A percentile compares a stretch with the other conserved stretches of the same genome.
Conservation (phyloP, 2,329 filamentous ascomycete genomes). For the Fusarium nematophilum region DNA sequence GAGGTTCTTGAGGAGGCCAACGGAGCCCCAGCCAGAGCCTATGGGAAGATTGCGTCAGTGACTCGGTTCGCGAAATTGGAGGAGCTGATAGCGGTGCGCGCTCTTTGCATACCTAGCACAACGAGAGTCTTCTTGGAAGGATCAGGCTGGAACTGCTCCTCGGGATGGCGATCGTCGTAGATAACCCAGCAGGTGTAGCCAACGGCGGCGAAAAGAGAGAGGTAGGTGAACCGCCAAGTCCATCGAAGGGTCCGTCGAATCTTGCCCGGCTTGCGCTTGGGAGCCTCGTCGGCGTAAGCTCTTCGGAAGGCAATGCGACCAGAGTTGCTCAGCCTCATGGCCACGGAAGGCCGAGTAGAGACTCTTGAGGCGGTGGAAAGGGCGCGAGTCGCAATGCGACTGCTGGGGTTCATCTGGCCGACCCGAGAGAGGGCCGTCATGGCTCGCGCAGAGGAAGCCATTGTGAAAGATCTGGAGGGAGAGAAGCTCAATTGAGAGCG, state of each 20-base stretch:
- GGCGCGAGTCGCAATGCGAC: slow-evolving; percentile 47
- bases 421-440: slow-evolving; percentile 51
- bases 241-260: slow-evolving; percentile 79
- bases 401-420: slow-evolving; percentile 45
- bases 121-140: slow-evolving; percentile 97
- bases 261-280: slow-evolving; percentile 63
- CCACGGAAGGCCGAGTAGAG: slow-evolving; percentile 46
- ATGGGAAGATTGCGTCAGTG: slow-evolving; percentile 38
- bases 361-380: slow-evolving; percentile 49
- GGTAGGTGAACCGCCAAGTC: slow-evolving; percentile 84
- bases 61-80: slow-evolving; percentile 21
- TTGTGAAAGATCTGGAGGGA: slow-evolving; percentile 44
- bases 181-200: slow-evolving; percentile 83
- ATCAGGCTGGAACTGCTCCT: slow-evolving; percentile 81
- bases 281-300: slow-evolving; percentile 63
- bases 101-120: slow-evolving; percentile 77
- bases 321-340: slow-evolving; percentile 50
- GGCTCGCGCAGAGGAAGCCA: slow-evolving; percentile 61
- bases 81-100: slow-evolving; percentile 8
- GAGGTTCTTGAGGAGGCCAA: slow-evolving; percentile 97
- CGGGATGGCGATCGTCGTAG: slow-evolving; percentile 84
- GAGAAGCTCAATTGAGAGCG: slow-evolving; percentile 43
- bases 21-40: slow-evolving; percentile 97
- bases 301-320: slow-evolving; percentile 57
- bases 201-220: slow-evolving; percentile 76